Evolutionary conservation across 495 filamentous ascomycete species (phyloP).

Genomic region (Aspergillus asperescens): DNA sequence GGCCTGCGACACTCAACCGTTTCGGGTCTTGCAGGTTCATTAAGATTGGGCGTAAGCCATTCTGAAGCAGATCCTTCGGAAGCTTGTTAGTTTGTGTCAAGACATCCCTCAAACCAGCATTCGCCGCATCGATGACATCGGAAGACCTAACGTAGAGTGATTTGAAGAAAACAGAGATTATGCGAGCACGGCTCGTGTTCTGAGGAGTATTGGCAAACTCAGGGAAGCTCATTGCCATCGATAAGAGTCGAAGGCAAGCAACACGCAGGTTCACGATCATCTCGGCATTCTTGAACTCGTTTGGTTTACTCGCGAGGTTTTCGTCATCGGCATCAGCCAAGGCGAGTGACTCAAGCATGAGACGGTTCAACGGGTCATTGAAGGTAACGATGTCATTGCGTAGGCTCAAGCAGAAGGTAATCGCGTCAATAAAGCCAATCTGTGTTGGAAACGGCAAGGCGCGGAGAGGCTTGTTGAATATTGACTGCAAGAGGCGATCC

Average conservation of each 20-base stretch:
- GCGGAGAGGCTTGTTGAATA: constrained; percentile 90
- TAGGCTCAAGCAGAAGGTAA: constrained; percentile 85
- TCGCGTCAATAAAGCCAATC: constrained; percentile 96
- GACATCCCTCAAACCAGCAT: constrained; percentile 78
- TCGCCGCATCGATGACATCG: constrained; percentile 91
- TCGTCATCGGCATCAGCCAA: constrained; percentile 93
- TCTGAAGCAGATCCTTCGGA: constrained; percentile 91
- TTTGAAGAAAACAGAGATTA: constrained; percentile 96
- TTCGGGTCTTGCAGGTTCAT: constrained; percentile 94
- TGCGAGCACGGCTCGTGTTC: constrained; percentile 70
- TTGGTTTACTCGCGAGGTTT: constrained; percentile 71
- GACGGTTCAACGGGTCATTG: constrained; percentile 80
- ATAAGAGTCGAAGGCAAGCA: constrained; percentile 86
- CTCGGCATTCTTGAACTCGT: constrained; percentile 85
- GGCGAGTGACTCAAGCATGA: constrained; percentile 87
- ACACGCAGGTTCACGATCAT: constrained; percentile 88
- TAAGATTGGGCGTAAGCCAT: constrained; percentile 86
- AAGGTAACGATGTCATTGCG: constrained; percentile 82
- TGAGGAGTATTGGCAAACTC: constrained; percentile 70
- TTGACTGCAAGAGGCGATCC: constrained; percentile 75
- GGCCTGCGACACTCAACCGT: constrained; percentile 77
- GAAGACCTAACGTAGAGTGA: constrained; percentile 86
- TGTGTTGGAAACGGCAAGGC: constrained; percentile 88
- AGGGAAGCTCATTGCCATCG: constrained; percentile 84
- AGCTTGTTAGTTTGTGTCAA: constrained; percentile 83